A percentile compares a stretch with the other conserved stretches of the same genome.
These are phyloP conservation scores for Lactifluus volemus DNA, from an alignment of 768 basidiomycete species.

Conservation along the genomic window DNA sequence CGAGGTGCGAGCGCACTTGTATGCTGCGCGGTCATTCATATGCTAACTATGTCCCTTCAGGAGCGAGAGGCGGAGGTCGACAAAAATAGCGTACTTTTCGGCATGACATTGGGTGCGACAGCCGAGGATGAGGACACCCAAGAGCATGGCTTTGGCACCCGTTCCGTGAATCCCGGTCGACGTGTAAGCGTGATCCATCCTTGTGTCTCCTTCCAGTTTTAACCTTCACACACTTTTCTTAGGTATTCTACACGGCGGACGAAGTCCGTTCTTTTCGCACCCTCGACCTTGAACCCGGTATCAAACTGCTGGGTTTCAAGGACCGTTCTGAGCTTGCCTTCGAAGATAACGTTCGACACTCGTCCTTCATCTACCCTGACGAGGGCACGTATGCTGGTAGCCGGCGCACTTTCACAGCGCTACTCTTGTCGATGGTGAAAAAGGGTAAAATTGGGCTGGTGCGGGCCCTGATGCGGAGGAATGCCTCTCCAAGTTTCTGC, in stretches of 20 bases:
- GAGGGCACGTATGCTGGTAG: constrained; percentile 87
- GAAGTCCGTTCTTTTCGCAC: constrained; percentile 79
- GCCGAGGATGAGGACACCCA: constrained; percentile 30
- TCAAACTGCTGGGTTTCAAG: constrained; percentile 93
- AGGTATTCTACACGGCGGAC: constrained; percentile 83
- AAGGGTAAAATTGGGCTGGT: constrained; percentile 81
- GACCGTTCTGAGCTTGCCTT: constrained; percentile 57
- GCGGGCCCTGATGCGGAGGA: constrained; percentile 57
- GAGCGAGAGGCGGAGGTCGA: constrained; percentile 31
- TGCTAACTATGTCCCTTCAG: constrained; percentile 11
- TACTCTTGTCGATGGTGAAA: constrained; percentile 73
- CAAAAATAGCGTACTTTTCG: constrained; percentile 31
- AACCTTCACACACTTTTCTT: constrained; percentile 6
- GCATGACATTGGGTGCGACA: constrained; percentile 35
- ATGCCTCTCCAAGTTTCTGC: constrained; percentile 71
- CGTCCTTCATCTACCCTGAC: constrained; percentile 85
- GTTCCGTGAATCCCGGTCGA: constrained; percentile 39
- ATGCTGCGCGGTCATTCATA: background rate
- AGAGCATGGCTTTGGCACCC: constrained; percentile 26
- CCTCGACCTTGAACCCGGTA: constrained; percentile 68
- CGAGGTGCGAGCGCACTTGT: constrained; percentile 38
- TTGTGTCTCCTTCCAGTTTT: background rate
- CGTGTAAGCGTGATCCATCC: constrained; percentile 34
- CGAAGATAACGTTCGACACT: constrained; percentile 90
- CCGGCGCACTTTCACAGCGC: constrained; percentile 83